Base-by-base conservation (phyloP, 768 basidiomycete genomes). In the Hydnomerulius pinastri region DNA sequence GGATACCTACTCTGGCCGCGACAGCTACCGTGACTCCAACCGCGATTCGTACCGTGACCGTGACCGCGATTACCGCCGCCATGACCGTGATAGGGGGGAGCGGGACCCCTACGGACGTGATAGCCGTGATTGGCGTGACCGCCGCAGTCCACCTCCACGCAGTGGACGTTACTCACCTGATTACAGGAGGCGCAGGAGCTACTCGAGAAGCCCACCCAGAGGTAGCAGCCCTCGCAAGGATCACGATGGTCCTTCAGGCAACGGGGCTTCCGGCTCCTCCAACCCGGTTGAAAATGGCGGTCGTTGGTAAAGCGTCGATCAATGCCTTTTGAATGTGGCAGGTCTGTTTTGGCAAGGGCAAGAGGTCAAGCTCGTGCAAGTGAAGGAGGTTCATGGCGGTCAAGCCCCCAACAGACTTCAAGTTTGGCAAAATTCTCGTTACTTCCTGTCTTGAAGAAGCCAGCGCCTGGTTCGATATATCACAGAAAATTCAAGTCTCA, bases 121-220 rank as follows among this genome's bases (percentile, higher is more conserved):
- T 67, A 79, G 64, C 64, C 73, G 82, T 55, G 86, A 90, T 60
- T 89, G 87, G 84, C 82, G 87, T 58, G 89, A 92, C 58, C 82
- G 89, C 59, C 83, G 90, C 55, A 87, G 86, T 73, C 84, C 87
- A 43, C 74, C 85, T 49, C 81, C 86, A 47, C 74, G 81, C 46
- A 73, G 83, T 57, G 77, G 83, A 52, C 74, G 87, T 50, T 85
- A 88, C 74, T 90, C 87, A 56, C 89, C 88, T 54, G 87, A 89
- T 58, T 82, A 87, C 57, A 78, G 86, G 60, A 79, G 78, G 65
- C 85, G 90, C 47, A 77, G 80, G 67, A 90, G 87, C 71, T 86
- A 88, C 57, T 88, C 86, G 46, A 79, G 86, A 64, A 90, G 86
- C 71, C 90, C 90, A 20, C 88, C 87, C 46, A 76, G 87, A 59